Evolutionary conservation across 2,329 filamentous ascomycete species (phyloP), one percentile per base, ranked within the genome.

Genomic region (Neonectria faginata): DNA sequence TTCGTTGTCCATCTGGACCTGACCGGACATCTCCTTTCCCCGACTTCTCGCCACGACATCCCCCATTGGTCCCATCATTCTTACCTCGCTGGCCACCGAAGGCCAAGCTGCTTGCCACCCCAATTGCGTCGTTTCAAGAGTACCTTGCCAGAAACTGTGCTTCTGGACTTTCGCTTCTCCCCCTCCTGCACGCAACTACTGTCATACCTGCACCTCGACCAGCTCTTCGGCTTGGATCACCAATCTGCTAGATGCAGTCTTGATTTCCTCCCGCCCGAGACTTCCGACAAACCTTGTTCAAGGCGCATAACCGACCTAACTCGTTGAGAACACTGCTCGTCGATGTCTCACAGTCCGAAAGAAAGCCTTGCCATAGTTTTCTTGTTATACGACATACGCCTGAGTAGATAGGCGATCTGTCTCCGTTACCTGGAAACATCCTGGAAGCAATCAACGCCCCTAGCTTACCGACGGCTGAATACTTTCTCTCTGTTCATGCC

Each of bases 331-430:
- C 36, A 56, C 25, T 53, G 60, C 55, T 65, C 22, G 48, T 47
- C 52, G 31, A 63, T 66, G 60, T 60, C 59, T 62, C 53, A 52
- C 31, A 56, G 60, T 45, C 33, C 45, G 53, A 59, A 41, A n/a
- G 44, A 47, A 42, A 50, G 22, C 45, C 18, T 50, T 39, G 10
- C 41, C n/a, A 50, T 51, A 20, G 10, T 33, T 36, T 60, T 22
- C 36, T 31, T 27, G 29, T 39, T 27, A 57, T 53, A 42, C 41
- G 36, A 51, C 33, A 57, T 53, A 42, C 47, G 31, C 47, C 47
- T 53, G 39, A 39, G 18, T n/a, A 61, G 45, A 48, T 22, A 56
- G 42, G 33, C 33, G 44, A 52, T 51, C 41, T 50, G 6, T 42
- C 27, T 44, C 50, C 42, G 42, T 54, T 39, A 12, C 18, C 33